phyloP scores from a whole-genome alignment of 1,139 yeast genomes.

The Ogataea hybrid region DNA sequence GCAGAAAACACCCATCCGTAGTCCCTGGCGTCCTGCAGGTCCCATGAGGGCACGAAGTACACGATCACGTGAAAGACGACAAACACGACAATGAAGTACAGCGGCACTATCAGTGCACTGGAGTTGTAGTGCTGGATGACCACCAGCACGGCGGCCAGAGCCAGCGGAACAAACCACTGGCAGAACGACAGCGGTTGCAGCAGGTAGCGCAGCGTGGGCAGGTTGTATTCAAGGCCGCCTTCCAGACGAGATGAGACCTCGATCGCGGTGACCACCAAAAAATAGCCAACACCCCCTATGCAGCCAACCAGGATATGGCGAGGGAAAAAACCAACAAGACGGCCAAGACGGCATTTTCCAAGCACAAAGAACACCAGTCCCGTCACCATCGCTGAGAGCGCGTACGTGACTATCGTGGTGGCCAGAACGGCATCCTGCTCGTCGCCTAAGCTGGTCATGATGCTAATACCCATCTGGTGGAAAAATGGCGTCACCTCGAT shows the following conservation, averaged over 20 bases:
- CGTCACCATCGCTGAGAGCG: slow-evolving; percentile 78
- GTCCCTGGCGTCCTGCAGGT: slow-evolving; percentile 59
- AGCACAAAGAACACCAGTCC: slow-evolving; percentile 75
- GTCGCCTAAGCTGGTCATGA: slow-evolving; percentile 46
- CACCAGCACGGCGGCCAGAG: slow-evolving; percentile 57
- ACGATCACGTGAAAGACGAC: slow-evolving; percentile 66
- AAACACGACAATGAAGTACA: slow-evolving; percentile 73
- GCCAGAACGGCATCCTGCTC: slow-evolving; percentile 61
- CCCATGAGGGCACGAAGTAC: slow-evolving; percentile 61
- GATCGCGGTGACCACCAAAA: slow-evolving; percentile 82
- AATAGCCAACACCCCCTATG: slow-evolving; percentile 97
- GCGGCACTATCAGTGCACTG: slow-evolving; percentile 78
- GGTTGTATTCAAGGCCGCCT: slow-evolving; percentile 67
- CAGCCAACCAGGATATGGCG: slow-evolving; percentile 95
- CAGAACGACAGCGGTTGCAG: slow-evolving; percentile 40
- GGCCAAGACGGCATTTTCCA: slow-evolving; percentile 79
- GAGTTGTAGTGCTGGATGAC: slow-evolving; percentile 62
- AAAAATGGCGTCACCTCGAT: slow-evolving; percentile 97
- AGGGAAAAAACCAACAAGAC: slow-evolving; percentile 92
- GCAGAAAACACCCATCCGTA: slow-evolving; percentile 81
- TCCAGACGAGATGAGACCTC: slow-evolving; percentile 83
- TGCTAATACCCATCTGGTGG: slow-evolving; percentile 86
- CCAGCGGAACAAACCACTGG: slow-evolving; percentile 74
- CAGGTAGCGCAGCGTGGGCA: slow-evolving; percentile 51
- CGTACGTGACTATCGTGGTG: slow-evolving; percentile 85